These are phyloP conservation scores for Porcisia deanei DNA, from an alignment of 208 protist genomes.

Conservation along the genomic window DNA sequence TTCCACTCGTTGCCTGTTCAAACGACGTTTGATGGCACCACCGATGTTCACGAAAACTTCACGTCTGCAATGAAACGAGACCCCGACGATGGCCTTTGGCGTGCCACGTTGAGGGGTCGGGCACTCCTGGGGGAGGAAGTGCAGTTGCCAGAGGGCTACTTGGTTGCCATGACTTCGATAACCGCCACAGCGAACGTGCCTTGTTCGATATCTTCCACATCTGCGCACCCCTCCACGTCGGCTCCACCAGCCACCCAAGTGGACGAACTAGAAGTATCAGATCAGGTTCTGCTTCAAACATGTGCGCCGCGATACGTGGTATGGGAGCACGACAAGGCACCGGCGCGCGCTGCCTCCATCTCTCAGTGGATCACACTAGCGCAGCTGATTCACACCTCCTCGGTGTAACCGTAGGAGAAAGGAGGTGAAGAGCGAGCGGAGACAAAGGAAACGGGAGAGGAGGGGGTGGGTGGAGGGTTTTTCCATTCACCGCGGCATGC, in stretches of 20 bases:
- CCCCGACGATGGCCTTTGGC: conserved; percentile 3
- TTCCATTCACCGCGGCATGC: too few relatives aligned
- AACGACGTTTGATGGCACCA: conserved; percentile 69
- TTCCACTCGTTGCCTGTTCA: conserved; percentile 75
- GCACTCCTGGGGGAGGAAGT: conserved; percentile 37
- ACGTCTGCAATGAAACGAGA: conserved; percentile 31
- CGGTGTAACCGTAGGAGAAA: not conserved
- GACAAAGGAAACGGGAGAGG: too few relatives aligned
- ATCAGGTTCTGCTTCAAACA: conserved; percentile 30
- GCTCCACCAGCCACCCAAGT: not conserved
- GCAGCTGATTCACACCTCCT: conserved; percentile 33
- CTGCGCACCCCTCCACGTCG: not conserved
- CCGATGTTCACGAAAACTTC: conserved; percentile 70
- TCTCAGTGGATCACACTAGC: conserved; percentile 59
- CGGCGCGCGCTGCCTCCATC: conserved; percentile 30
- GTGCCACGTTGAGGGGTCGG: conserved; percentile 39
- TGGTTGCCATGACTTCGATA: conserved; percentile 21
- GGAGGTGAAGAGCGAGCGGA: too few relatives aligned
- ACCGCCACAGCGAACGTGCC: not conserved
- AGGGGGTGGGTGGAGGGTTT: too few relatives aligned
- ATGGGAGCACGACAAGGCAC: conserved; percentile 68
- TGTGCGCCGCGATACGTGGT: conserved; percentile 32
- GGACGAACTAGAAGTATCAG: not conserved
- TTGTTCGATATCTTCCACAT: not conserved
- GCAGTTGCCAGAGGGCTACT: conserved; percentile 32